Percentiles rank a stretch among this genome's conserved stretches.
These are phyloP conservation scores for Homolaphlyctis polyrhiza DNA, from an alignment of 371 early-diverging fungal species.

Conservation along the genomic window DNA sequence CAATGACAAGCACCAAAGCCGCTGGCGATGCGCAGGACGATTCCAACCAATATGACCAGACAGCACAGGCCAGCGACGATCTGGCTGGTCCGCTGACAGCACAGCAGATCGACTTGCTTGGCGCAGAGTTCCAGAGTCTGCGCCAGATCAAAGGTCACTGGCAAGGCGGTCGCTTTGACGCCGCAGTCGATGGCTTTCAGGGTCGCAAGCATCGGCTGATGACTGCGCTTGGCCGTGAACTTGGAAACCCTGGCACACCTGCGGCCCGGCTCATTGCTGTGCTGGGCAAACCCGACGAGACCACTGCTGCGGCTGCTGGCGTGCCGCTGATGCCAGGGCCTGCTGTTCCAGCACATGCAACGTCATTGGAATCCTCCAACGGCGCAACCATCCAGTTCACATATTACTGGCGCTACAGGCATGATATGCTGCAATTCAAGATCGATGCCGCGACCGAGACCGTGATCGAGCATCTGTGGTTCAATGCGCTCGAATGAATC, in stretches of 20 bases:
- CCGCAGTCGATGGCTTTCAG: background rate
- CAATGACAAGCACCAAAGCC: too few species aligned
- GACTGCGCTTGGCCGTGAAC: background rate
- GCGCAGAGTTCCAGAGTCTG: background rate
- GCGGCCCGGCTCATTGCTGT: background rate
- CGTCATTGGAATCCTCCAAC: background rate
- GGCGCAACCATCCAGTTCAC: background rate
- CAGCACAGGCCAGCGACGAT: too few species aligned
- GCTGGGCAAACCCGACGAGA: background rate
- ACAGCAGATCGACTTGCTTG: background rate
- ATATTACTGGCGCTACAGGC: background rate
- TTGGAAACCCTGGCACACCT: constrained; percentile 1
- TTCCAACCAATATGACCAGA: too few species aligned
- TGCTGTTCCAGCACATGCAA: background rate
- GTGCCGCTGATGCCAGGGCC: background rate
- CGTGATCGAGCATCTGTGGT: background rate
- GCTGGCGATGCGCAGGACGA: too few species aligned
- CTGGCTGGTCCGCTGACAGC: background rate
- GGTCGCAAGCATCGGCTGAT: constrained; percentile 2
- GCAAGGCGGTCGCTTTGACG: background rate
- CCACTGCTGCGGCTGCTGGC: background rate
- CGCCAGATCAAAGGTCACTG: constrained; percentile 1
- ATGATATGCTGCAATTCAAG: background rate
- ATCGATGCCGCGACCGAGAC: background rate
- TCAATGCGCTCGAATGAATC: background rate